Conservation (phyloP, 2,329 filamentous ascomycete genomes). For the Aquanectria penicillioides region DNA sequence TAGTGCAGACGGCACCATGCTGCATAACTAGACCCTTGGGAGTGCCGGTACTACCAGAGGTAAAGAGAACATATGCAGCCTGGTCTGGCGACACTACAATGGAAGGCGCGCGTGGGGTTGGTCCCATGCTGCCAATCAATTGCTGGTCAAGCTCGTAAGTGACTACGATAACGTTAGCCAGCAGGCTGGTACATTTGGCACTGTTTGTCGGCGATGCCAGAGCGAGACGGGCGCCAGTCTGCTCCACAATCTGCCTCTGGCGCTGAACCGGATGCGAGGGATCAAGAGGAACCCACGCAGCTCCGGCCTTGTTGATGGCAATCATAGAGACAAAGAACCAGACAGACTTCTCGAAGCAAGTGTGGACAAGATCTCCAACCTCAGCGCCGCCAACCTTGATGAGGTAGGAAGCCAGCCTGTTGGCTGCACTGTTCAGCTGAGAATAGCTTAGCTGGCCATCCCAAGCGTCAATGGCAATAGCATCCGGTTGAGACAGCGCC, state of each 20-base stretch:
- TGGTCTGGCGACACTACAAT: neutral
- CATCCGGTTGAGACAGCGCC: neutral
- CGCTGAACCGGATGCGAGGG: neutral
- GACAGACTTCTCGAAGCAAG: neutral
- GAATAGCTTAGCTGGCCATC: neutral
- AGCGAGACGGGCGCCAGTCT: neutral
- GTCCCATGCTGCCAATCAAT: neutral
- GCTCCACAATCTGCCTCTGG: neutral
- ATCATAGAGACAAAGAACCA: neutral
- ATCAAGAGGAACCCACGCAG: neutral
- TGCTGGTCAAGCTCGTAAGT: neutral
- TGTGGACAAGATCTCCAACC: neutral
- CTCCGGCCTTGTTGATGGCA: neutral
- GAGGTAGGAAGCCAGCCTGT: neutral
- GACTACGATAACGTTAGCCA: neutral
- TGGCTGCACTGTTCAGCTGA: neutral
- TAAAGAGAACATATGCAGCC: neutral
- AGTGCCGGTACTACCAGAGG: slow-evolving; percentile 6
- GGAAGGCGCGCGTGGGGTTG: neutral
- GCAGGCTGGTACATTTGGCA: neutral
- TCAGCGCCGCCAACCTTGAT: neutral
- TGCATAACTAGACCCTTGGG: slow-evolving; percentile 21
- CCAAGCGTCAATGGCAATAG: neutral
- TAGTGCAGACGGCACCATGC: neutral
- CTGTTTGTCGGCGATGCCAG: neutral